Percentiles rank a stretch among this genome's conserved stretches.
Evolutionary conservation across 2,329 filamentous ascomycete genomes (phyloP).

Genomic region (Mollisia scopiformis): DNA sequence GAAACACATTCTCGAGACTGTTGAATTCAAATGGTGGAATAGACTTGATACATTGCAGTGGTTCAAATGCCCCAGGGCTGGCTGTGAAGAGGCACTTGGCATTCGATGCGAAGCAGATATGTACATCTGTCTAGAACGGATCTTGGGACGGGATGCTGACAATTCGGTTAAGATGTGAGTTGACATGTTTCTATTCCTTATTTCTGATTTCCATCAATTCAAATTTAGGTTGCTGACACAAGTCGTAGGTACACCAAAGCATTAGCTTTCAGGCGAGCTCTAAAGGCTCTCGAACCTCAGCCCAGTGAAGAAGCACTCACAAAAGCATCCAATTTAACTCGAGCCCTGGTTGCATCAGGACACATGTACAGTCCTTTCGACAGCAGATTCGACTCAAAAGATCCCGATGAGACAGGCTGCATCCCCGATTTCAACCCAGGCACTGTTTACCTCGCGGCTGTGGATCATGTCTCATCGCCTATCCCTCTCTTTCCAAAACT

Average conservation of each 20-base stretch:
- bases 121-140: constrained; percentile 14
- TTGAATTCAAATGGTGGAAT: constrained; percentile 11
- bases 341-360: constrained; percentile 3
- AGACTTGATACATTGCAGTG: constrained; percentile 8
- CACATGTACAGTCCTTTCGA: constrained; percentile 18
- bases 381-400: constrained; percentile 10
- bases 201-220: not conserved
- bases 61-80: constrained; percentile 12
- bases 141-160: not conserved
- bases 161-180: constrained; percentile 11
- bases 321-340: constrained; percentile 8
- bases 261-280: constrained; percentile 6
- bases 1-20: constrained; percentile 5
- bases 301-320: not conserved
- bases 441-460: constrained; percentile 1
- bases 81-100: constrained; percentile 8
- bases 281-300: constrained; percentile 6
- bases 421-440: constrained; percentile 17
- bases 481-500: constrained; percentile 14
- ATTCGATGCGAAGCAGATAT: constrained; percentile 18
- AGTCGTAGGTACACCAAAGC: constrained; percentile 10
- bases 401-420: constrained; percentile 15
- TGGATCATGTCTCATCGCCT: constrained; percentile 8
- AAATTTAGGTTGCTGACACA: not conserved
- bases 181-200: not conserved